Evolutionary conservation across 2,329 filamentous ascomycete species (phyloP).

Genomic region (Xylaria sp.): DNA sequence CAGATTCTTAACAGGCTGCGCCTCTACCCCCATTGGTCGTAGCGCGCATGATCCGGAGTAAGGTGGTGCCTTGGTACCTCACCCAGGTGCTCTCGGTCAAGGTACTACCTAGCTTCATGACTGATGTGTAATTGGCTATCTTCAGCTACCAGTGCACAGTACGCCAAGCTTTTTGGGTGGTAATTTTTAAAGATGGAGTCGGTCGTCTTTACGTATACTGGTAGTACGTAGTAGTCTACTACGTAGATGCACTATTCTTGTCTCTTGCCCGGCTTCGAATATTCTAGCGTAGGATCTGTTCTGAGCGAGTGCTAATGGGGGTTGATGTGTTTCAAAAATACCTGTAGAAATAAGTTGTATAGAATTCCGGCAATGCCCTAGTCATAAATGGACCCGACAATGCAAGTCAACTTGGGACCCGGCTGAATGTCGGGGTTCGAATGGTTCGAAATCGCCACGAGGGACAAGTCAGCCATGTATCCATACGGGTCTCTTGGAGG

Average conservation of each 20-base stretch:
- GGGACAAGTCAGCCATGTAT: slow-evolving; percentile 3
- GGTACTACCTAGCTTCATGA: neutral
- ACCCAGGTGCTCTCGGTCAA: neutral
- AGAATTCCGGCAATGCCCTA: slow-evolving; percentile 32
- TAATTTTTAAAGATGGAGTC: slow-evolving; percentile 21
- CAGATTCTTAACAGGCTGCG: slow-evolving; percentile 27
- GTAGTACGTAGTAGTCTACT: too few species aligned
- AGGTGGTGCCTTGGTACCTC: slow-evolving; percentile 21
- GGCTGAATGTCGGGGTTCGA: slow-evolving; percentile 32
- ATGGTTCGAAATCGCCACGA: slow-evolving; percentile 24
- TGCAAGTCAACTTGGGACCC: slow-evolving; percentile 33
- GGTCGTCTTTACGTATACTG: neutral
- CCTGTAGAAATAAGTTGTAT: neutral
- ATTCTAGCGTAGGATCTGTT: neutral
- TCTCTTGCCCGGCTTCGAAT: neutral
- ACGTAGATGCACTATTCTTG: neutral
- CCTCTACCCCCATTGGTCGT: slow-evolving; percentile 20
- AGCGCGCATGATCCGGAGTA: slow-evolving; percentile 22
- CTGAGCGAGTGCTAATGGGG: slow-evolving; percentile 2
- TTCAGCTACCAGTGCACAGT: slow-evolving; percentile 28
- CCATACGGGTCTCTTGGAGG: neutral
- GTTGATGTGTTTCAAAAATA: slow-evolving; percentile 30
- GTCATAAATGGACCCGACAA: slow-evolving; percentile 22
- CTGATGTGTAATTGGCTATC: slow-evolving; percentile 26
- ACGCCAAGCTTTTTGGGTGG: slow-evolving; percentile 25